These are phyloP conservation scores for Rhizopogon parksii DNA, from an alignment of 1,284 basidiomycete species.

Conservation along the genomic window DNA sequence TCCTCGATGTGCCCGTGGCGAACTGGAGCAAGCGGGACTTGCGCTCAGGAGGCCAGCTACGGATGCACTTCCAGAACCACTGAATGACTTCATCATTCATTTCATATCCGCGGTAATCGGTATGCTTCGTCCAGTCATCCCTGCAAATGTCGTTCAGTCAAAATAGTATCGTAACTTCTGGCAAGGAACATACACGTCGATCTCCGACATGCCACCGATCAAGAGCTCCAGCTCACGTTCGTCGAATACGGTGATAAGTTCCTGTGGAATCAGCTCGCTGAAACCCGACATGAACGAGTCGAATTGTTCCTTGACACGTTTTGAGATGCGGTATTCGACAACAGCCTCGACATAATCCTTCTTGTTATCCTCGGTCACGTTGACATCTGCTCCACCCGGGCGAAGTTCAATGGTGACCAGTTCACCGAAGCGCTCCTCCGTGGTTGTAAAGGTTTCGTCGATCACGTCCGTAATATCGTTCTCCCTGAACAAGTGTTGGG, in stretches of 20 bases:
- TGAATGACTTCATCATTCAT: slow-evolving; percentile 85
- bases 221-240: slow-evolving; percentile 89
- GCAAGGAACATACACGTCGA: slow-evolving; percentile 64
- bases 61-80: slow-evolving; percentile 97
- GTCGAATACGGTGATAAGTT: slow-evolving; percentile 91
- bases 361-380: slow-evolving; percentile 93
- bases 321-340: slow-evolving; percentile 87
- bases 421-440: slow-evolving; percentile 92
- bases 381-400: slow-evolving; percentile 70
- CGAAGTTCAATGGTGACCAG: slow-evolving; percentile 88
- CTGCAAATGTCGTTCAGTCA: slow-evolving; percentile 26
- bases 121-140: slow-evolving; percentile 74
- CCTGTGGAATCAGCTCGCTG: slow-evolving; percentile 91
- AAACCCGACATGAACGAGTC: slow-evolving; percentile 94
- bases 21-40: slow-evolving; percentile 88
- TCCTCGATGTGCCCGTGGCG: slow-evolving; percentile 87
- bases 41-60: slow-evolving; percentile 88
- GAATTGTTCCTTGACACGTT: slow-evolving; percentile 91
- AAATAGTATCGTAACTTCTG: neutral
- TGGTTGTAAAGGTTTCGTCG: slow-evolving; percentile 85
- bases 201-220: slow-evolving; percentile 95
- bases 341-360: slow-evolving; percentile 88
- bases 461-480: slow-evolving; percentile 90
- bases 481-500: slow-evolving; percentile 41
- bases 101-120: slow-evolving; percentile 69